Evolutionary conservation across 148 eudicot species (phyloP).

Genomic region (Arbutus unedo): DNA sequence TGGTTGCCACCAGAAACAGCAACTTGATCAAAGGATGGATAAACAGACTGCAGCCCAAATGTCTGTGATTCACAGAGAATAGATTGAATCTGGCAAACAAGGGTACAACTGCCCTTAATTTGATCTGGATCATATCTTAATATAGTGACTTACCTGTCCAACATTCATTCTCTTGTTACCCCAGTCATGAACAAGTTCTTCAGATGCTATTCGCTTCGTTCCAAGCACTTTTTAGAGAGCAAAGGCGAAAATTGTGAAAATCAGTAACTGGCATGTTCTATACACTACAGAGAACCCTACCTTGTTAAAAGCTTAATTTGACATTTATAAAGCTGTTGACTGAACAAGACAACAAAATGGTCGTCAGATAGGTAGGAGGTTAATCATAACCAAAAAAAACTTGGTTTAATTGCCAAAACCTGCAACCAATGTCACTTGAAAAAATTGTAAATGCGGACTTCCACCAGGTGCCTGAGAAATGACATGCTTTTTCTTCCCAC

Average conservation of each 20-base stretch:
- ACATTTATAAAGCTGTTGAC: background rate
- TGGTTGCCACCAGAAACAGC: constrained; percentile 32
- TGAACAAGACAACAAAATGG: background rate
- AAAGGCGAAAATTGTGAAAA: background rate
- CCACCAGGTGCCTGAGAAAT: background rate
- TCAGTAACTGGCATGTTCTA: background rate
- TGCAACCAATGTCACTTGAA: background rate
- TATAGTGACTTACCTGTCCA: constrained; percentile 41
- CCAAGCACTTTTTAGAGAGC: constrained; percentile 38
- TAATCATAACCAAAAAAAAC: too few relatives aligned
- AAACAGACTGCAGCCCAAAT: constrained; percentile 37
- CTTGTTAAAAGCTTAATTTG: background rate
- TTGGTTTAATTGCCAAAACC: background rate
- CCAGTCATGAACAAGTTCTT: constrained; percentile 44
- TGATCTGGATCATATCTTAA: constrained; percentile 40
- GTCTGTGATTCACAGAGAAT: constrained; percentile 16
- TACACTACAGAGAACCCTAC: background rate
- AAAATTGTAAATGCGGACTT: background rate
- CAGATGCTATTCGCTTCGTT: constrained; percentile 58
- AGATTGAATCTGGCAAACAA: background rate
- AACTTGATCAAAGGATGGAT: constrained; percentile 29
- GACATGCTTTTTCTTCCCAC: background rate
- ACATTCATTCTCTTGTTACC: constrained; percentile 64
- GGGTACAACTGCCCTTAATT: background rate
- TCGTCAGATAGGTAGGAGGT: background rate